Evolutionary conservation across 208 protist species (phyloP).

Genomic region (Trichomonas gallinae): DNA sequence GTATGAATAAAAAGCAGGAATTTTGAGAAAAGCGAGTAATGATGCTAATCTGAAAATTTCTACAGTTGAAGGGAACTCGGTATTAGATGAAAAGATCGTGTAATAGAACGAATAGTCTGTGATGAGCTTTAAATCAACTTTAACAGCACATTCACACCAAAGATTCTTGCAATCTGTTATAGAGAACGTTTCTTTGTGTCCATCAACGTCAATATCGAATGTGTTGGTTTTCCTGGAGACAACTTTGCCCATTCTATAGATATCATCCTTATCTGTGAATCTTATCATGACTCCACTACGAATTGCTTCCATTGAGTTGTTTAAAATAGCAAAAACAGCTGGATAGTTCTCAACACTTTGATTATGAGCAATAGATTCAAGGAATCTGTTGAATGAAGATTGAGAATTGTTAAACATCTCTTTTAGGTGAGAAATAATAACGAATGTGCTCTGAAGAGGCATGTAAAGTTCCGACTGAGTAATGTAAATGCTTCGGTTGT

Average conservation of each 20-base stretch:
- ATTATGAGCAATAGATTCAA: background rate
- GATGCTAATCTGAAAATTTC: background rate
- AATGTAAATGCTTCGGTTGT: background rate
- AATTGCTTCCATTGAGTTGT: background rate
- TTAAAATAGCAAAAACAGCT: background rate
- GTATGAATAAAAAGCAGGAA: background rate
- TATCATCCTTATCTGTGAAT: background rate
- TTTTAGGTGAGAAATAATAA: background rate
- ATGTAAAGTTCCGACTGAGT: background rate
- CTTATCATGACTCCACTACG: background rate
- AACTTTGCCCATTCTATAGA: background rate
- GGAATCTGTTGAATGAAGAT: background rate
- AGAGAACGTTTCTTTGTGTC: background rate
- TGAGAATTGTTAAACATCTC: background rate
- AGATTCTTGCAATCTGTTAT: background rate
- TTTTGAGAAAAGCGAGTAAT: background rate
- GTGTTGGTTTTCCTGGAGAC: background rate
- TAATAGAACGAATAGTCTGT: background rate
- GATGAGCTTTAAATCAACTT: background rate
- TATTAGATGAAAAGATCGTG: background rate
- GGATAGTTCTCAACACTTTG: background rate
- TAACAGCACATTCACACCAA: background rate
- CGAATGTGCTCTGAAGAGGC: background rate
- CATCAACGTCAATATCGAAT: background rate
- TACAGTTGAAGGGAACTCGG: background rate